Evolutionary conservation across 164 flowering plant genomes (phyloP), one percentile per base, ranked within the genome.

Genomic region (Liriodendron chinense): DNA sequence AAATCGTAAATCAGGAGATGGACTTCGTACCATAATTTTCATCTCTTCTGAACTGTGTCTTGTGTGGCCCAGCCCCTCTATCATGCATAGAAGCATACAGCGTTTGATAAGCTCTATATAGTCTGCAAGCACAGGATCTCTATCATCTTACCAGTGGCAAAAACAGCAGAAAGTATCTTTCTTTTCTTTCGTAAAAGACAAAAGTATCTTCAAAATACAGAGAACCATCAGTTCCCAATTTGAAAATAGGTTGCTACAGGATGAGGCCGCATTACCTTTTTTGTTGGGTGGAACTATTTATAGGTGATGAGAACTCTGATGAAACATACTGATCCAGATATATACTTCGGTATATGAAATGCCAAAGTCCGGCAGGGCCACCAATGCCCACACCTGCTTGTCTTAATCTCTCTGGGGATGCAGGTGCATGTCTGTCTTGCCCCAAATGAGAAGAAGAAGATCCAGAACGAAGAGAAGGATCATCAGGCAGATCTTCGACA

Each of bases 311-410:
- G 80, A 92, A 96, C 75, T 96, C 99, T 47, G 99, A 96, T 74
- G 98, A 85, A n/a, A 94, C 95, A 83, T 90, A 96, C 77, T 96
- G 98, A 77, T 94, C 97, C 78, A 96, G 84, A 84, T 83, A 90
- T 73, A 93, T 90, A 76, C 98, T 96, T 74, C 98, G 90, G 74
- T 96, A 96, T 13, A 94, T 91, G 76, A 96, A 96, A 88, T 96
- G 99, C 98, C 98, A 96, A 50, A 96, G 94, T 72, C 98, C 99
- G 80, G 88, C 85, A 70, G 96, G 98, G 75, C 98, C 99, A 80
- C 99, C 98, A 77, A 83, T 80, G 7, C 90, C 92, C 75, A 47
- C 34, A 76, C 56, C 71, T 66, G 82, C 68, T 69, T 90, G 91
- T 68, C 72, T 77, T 57, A 76, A 71, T 78, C 82, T 81, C 22